Evolutionary conservation across 2,329 filamentous ascomycete species (phyloP).

Genomic region (Verticillium dahliae): DNA sequence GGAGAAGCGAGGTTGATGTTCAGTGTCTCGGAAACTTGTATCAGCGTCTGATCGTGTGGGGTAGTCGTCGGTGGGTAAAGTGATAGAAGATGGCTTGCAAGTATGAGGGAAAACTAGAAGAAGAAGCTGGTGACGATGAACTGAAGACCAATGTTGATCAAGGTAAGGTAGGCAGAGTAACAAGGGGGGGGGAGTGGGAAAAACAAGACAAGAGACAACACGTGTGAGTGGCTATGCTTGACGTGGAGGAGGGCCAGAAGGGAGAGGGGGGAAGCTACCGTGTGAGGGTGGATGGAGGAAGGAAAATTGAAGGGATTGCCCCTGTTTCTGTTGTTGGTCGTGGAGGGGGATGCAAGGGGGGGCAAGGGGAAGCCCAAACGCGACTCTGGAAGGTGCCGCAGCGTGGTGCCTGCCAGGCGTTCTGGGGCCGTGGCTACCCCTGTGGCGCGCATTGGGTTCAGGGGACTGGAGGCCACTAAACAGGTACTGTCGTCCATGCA

Average conservation of each 20-base stretch:
- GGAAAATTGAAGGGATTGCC: constrained; percentile 3
- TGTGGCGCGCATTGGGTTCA: background rate
- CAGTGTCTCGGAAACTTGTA: background rate
- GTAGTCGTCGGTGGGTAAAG: background rate
- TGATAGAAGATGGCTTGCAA: background rate
- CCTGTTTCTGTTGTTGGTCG: constrained; percentile 1
- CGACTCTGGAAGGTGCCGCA: background rate
- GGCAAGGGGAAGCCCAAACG: background rate
- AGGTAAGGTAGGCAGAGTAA: background rate
- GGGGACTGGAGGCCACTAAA: background rate
- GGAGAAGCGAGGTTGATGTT: constrained; percentile 2
- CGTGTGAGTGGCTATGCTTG: constrained; percentile 1
- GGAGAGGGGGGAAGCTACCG: background rate
- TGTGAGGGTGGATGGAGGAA: constrained; percentile 1
- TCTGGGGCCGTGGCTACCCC: background rate
- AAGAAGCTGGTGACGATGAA: background rate
- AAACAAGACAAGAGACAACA: constrained; percentile 1
- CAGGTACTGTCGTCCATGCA: background rate
- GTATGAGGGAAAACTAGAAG: background rate
- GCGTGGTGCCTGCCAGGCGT: background rate
- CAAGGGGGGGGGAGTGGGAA: background rate
- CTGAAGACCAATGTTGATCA: background rate
- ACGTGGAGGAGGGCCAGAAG: background rate
- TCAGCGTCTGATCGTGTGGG: background rate
- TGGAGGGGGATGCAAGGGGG: background rate